Evolutionary conservation across 2,329 filamentous ascomycete species (phyloP), one percentile per base, ranked within the genome.

Genomic region (Ophiostoma ips): DNA sequence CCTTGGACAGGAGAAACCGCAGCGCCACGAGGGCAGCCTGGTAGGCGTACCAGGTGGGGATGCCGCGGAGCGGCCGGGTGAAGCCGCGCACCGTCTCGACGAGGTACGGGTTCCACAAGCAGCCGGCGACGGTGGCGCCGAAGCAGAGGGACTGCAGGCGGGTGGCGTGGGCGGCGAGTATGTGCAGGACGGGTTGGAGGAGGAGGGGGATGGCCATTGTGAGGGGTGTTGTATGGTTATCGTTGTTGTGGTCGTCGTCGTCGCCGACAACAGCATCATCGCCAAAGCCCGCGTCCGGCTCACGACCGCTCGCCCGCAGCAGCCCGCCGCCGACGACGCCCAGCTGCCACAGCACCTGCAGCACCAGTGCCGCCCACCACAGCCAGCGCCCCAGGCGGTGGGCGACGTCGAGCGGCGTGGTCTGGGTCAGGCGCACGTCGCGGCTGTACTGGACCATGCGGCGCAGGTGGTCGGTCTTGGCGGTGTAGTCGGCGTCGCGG

Each of bases 381-480:
- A 71, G 54, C 59, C 66, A 66, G 54, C 62, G 64, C 2, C 71
- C 71, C 48, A 70, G 50, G 46, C 54, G 52, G 55, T 72, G 64
- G 56, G 71, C 56, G 47, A 64, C 56, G 53, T 76, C 71, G 18
- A 76, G 57, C 15, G 60, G 52, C 1, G 70, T 58, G 55, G 62
- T 57, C 59, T 66, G 62, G n/a, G 64, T 58, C n/a, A 60, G 58
- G 9, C 67, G 71, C 24, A 67, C 69, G 53, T 61, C 70, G 52
- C 68, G 67, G 45, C 72, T 81, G 57, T 76, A 77, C 43, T 87
- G 80, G 67, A 94, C 79, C 70, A 87, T 80, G 54, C 83, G 76
- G 47, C 83, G 74, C 31, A 94, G 65, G 55, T 87, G 77, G 57
- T 94, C 87, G n/a, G 85, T 83, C 64, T 87, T 86, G 28, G 88